These are phyloP conservation scores for Amanita thiersii DNA, from an alignment of 768 basidiomycete genomes.

Conservation along the genomic window DNA sequence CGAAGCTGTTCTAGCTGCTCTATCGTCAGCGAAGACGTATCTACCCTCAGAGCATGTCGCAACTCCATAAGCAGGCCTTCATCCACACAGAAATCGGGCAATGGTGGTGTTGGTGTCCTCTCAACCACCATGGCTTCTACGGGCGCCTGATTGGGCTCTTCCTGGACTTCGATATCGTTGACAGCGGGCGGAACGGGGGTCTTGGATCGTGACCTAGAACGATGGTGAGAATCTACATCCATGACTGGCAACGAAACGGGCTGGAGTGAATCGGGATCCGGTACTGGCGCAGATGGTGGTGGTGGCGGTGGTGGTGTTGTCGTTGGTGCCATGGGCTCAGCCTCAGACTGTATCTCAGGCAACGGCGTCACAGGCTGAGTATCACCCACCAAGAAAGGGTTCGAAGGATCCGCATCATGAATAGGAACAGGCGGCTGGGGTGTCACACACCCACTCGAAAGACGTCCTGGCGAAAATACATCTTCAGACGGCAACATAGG, in stretches of 20 bases:
- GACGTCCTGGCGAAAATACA: constrained; percentile 16
- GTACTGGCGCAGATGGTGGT: constrained; percentile 15
- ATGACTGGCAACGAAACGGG: not conserved
- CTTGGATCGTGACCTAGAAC: no score
- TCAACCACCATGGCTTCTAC: constrained; percentile 41
- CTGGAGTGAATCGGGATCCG: no score
- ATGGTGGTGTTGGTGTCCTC: constrained; percentile 57
- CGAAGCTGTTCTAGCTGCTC: constrained; percentile 94
- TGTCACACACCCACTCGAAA: constrained; percentile 3
- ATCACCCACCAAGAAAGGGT: no score
- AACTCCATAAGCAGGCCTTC: constrained; percentile 41
- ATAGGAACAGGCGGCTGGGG: constrained; percentile 9
- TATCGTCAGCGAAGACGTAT: constrained; percentile 57
- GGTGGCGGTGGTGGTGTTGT: constrained; percentile 11
- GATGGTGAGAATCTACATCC: not conserved
- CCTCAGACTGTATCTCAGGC: no score
- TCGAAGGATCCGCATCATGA: constrained; percentile 12
- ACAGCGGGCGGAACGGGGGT: not conserved
- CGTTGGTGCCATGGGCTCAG: constrained; percentile 15
- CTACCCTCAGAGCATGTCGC: constrained; percentile 34
- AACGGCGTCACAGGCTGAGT: no score
- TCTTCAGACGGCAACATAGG: constrained; percentile 30
- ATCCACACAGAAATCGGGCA: constrained; percentile 72
- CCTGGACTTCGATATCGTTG: not conserved
- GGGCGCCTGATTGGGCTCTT: constrained; percentile 1